Evolutionary conservation across 257 asterid genomes (phyloP).

Genomic region (Orobanche coerulescens): DNA sequence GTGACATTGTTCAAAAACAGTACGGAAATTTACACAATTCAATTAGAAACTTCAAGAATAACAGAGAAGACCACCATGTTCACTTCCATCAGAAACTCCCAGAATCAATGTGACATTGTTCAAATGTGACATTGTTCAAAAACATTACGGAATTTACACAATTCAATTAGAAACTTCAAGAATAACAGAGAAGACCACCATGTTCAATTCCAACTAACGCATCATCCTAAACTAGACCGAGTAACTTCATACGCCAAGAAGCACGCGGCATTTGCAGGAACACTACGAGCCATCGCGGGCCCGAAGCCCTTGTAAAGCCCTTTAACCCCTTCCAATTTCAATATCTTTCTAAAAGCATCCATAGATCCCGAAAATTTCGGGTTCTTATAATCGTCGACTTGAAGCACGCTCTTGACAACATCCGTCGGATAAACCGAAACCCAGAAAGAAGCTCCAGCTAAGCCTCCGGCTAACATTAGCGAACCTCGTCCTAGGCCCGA

Average conservation of each 20-base stretch:
- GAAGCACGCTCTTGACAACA: conserved; percentile 65
- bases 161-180: conserved; percentile 10
- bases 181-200: not conserved
- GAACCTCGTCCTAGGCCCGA: conserved; percentile 57
- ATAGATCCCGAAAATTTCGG: conserved; percentile 52
- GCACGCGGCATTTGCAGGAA: conserved; percentile 76
- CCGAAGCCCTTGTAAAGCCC: conserved; percentile 81
- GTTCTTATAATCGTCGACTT: conserved; percentile 61
- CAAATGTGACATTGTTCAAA: no score
- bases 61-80: not conserved
- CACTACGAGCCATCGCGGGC: conserved; percentile 73
- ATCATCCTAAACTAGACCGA: conserved; percentile 59
- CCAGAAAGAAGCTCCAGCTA: conserved; percentile 74
- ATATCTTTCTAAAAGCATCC: conserved; percentile 53
- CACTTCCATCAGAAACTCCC: no score
- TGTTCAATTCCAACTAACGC: not conserved
- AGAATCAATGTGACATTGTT: no score
- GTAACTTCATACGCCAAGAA: conserved; percentile 72
- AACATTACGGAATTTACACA: no score
- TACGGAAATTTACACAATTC: no score
- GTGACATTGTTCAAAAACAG: no score
- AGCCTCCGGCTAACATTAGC: conserved; percentile 58
- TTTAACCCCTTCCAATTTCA: conserved; percentile 52
- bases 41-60: conserved; percentile 10
- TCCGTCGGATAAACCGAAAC: conserved; percentile 57